phyloP scores from a whole-genome alignment of 2,329 filamentous ascomycete genomes.

The Hypoxylon sp. region DNA sequence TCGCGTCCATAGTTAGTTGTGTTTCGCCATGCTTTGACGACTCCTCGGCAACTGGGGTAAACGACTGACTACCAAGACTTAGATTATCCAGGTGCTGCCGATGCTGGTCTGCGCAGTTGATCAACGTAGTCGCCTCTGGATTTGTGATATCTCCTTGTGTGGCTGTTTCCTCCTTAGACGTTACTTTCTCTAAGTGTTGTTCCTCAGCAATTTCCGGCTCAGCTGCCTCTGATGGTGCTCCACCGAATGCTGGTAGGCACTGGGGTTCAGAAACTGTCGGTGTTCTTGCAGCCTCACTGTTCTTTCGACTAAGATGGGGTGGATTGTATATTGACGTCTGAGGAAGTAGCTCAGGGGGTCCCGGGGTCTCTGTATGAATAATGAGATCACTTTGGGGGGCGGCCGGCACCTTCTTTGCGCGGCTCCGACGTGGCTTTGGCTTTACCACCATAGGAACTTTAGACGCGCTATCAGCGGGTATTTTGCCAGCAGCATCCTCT shows the following conservation, averaged over 20 bases:
- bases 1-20: slow-evolving; percentile 22
- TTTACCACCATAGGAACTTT: slow-evolving; percentile 51
- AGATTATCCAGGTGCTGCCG: slow-evolving; percentile 42
- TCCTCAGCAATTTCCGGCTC: slow-evolving; percentile 31
- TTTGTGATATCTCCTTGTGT: slow-evolving; percentile 42
- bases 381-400: slow-evolving; percentile 52
- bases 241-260: background rate
- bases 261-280: slow-evolving; percentile 36
- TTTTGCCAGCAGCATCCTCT: slow-evolving; percentile 70
- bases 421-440: slow-evolving; percentile 54
- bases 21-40: slow-evolving; percentile 27
- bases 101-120: slow-evolving; percentile 42
- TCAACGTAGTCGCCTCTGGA: slow-evolving; percentile 44
- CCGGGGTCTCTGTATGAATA: slow-evolving; percentile 61
- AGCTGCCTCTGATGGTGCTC: slow-evolving; percentile 7
- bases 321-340: slow-evolving; percentile 62
- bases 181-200: slow-evolving; percentile 30
- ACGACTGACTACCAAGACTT: slow-evolving; percentile 36
- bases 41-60: slow-evolving; percentile 39
- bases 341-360: slow-evolving; percentile 61
- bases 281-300: slow-evolving; percentile 36
- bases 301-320: slow-evolving; percentile 42
- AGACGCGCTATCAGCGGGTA: slow-evolving; percentile 56
- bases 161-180: slow-evolving; percentile 28
- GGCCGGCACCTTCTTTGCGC: slow-evolving; percentile 52